Evolutionary conservation across 768 basidiomycete genomes (phyloP), one percentile per base, ranked within the genome.

Genomic region (Mycena rosella): DNA sequence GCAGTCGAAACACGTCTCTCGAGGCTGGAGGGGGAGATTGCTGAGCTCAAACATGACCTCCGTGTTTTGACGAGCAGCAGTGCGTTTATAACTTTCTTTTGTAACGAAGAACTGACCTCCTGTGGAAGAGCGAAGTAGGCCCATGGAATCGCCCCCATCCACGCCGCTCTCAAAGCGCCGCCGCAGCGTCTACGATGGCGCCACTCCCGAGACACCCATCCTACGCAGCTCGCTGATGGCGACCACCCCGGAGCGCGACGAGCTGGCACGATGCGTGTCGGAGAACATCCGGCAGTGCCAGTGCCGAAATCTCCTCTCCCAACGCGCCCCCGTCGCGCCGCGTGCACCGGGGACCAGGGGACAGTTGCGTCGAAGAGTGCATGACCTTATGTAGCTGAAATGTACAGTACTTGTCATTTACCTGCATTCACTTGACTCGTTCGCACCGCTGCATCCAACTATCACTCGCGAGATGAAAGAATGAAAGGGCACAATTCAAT

Each of bases 41-140:
- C 44, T 3, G 44, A 59, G 57, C n/a, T 59, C 18, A 59, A 57
- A 45, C 10, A 44, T 42, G n/a, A 57, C 40, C 56, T 57, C 40
- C 18, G 32, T 30, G 42, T 44, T 30, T 45, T 57, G 26, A 30
- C 5, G 40, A 8, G 56, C 29, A 3, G 29, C 3, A 54, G 52
- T 57, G 56, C 56, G 56, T 57, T 30, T 45, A n/a, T 18, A 18
- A 44, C 5, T 2, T n/a, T 36, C 40, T 42, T 45, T 22, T 29
- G 45, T 47, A 26, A 22, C 13, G 22, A 26, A 6, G 17, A n/a
- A 48, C 27, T 48, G 20, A 57, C 57, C 20, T 32, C n/a, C 29
- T 45, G 30, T 59, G 6, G 3, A 44, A 53, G 45, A 59, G 17
- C 57, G 29, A 30, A 59, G 15, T 7, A 44, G 26, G 20, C 5